These are phyloP conservation scores for Hyparrhenia diplandra DNA, from an alignment of 176 grass and related monocot genomes.

Conservation along the genomic window DNA sequence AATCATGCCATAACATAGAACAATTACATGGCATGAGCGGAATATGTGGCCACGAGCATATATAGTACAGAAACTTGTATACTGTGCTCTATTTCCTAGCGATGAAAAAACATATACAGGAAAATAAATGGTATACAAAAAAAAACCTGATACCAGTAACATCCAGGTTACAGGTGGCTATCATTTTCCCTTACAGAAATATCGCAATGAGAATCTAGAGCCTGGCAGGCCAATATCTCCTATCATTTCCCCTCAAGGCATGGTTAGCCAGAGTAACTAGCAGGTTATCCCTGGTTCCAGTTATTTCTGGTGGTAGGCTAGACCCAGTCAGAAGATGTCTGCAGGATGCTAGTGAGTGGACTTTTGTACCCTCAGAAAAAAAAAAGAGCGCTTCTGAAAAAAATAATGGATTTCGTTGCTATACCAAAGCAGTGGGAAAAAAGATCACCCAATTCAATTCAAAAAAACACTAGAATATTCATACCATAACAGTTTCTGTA, in stretches of 20 bases:
- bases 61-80: neutral
- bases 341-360: neutral
- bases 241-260: too few relatives aligned
- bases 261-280: neutral
- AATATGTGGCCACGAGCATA: neutral
- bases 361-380: neutral
- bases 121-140: neutral
- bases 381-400: neutral
- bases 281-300: neutral
- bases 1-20: neutral
- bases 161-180: neutral
- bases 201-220: neutral
- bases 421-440: neutral
- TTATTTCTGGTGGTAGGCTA: neutral
- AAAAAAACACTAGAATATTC: neutral
- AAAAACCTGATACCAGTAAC: neutral
- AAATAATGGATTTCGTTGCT: neutral
- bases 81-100: too few relatives aligned
- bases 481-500: neutral
- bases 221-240: neutral
- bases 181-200: neutral
- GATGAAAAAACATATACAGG: neutral
- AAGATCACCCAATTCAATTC: neutral
- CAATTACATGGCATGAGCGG: neutral
- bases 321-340: neutral